Base-by-base conservation (phyloP, 768 basidiomycete genomes). In the Lentinula sp. region DNA sequence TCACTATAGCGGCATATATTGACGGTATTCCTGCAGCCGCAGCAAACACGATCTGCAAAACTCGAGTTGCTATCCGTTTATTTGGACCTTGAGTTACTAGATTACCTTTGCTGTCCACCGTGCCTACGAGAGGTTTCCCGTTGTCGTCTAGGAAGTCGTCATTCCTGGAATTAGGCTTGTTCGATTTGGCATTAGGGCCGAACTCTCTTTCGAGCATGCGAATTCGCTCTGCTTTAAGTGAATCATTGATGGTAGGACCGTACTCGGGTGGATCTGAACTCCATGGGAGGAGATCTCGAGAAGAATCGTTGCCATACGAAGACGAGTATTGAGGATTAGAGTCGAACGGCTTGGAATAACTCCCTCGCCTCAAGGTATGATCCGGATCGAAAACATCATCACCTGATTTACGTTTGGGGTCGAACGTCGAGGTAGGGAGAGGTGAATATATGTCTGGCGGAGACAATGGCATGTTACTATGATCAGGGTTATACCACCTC, bases 201-300 rank as follows among this genome's bases (percentile, higher is more conserved):
- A 89, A 90, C 63, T 88, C 86, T 16, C 79, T 79, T 67, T 88
- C 84, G 9, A 90, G 77, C 86, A 88, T 88, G 6, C 85, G 81
- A 65, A 88, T 77, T 16, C 87, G 79, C 65, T 88, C 87, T 69
- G 85, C 84, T 69, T 87, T 89, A 35, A 83, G 72, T n/a, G 76
- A 70, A 1, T 79, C 70, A 60, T 83, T 78, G 4, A 87, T 65
- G 0, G 73, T 70, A 0, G 72, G 69, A 18, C 73, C 75, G 60
- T 77, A 76, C 20, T 79, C 77, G 12, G 78, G 76, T 1, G 76
- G 77, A 54, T 83, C 81, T 51, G 68, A 72, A 58, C 74, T 76
- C 85, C 85, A 88, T 0, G 84, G 84, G 9, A 86, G 72, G 2
- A 80, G 64, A 41, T 78, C 74, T 8, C 79, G 70, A n/a, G 71